phyloP scores from a whole-genome alignment of 1,284 basidiomycete genomes.

The Paramarasmius palmivorus region DNA sequence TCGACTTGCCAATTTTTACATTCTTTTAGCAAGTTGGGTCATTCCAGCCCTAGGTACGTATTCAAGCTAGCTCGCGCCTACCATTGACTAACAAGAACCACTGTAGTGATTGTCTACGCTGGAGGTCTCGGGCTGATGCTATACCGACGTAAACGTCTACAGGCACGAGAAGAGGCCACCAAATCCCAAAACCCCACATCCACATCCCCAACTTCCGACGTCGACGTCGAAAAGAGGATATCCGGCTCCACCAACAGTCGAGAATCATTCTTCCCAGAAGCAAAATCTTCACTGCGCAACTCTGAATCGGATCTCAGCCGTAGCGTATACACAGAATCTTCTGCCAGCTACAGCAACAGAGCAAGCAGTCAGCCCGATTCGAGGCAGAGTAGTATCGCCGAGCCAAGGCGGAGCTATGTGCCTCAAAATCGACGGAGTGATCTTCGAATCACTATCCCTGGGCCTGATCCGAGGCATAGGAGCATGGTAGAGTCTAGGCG shows the following conservation, averaged over 20 bases:
- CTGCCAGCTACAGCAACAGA: too few species aligned
- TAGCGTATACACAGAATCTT: too few species aligned
- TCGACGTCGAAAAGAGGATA: too few species aligned
- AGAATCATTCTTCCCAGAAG: too few species aligned
- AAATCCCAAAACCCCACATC: not conserved
- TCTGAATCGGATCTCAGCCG: too few species aligned
- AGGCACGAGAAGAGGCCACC: not conserved
- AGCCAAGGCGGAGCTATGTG: too few species aligned
- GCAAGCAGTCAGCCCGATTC: not conserved
- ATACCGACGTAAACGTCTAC: constrained; percentile 25
- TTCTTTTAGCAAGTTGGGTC: constrained; percentile 1
- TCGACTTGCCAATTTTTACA: not conserved
- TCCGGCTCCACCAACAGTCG: too few species aligned
- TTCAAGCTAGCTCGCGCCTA: not conserved
- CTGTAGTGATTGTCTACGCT: constrained; percentile 40
- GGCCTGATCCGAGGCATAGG: too few species aligned
- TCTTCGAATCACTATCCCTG: too few species aligned
- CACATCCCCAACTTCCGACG: not conserved
- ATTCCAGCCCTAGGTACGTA: constrained; percentile 1
- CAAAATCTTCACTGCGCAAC: too few species aligned
- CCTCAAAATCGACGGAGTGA: too few species aligned
- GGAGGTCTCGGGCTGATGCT: constrained; percentile 34
- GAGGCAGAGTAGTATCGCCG: not conserved
- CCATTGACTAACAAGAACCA: constrained; percentile 8
- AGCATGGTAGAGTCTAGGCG: too few species aligned